Percentiles rank a stretch among this genome's conserved stretches.
Evolutionary conservation across 495 filamentous ascomycete genomes (phyloP).

Genomic region (Hypoxylon rickii): DNA sequence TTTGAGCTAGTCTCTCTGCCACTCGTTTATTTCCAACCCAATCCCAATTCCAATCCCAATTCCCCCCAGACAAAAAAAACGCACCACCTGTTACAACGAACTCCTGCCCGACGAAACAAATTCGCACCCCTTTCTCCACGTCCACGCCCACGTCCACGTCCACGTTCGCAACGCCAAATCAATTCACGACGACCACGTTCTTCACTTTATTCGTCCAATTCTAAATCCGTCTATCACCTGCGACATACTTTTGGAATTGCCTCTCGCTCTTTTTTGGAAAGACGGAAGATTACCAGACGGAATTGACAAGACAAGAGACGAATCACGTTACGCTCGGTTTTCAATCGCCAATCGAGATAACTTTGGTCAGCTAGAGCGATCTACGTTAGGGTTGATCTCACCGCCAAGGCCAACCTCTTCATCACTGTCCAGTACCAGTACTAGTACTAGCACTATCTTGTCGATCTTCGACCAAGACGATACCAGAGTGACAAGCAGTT

Average conservation of each 20-base stretch:
- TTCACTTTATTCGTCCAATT: no score
- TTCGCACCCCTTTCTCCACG: conserved; percentile 18
- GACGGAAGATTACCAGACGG: not conserved
- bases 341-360: conserved; percentile 25
- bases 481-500: conserved; percentile 12
- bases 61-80: conserved; percentile 11
- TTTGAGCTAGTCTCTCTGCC: conserved; percentile 57
- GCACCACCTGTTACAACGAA: conserved; percentile 4
- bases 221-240: conserved; percentile 1
- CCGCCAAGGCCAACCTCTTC: conserved; percentile 27
- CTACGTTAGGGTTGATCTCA: conserved; percentile 29
- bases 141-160: no score
- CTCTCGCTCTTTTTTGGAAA: no score
- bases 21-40: conserved; percentile 53
- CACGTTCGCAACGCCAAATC: conserved; percentile 1
- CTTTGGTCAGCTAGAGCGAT: conserved; percentile 25
- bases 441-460: no score
- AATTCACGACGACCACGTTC: conserved; percentile 21
- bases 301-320: not conserved
- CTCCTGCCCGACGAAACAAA: conserved; percentile 17
- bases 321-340: conserved; percentile 11
- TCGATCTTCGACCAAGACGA: conserved; percentile 17
- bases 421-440: conserved; percentile 23
- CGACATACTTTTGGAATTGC: not conserved
- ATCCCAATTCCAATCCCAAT: no score